Evolutionary conservation across 805 yeast genomes (phyloP), one percentile per base, ranked within the genome.

Genomic region (Candida ponderosae): DNA sequence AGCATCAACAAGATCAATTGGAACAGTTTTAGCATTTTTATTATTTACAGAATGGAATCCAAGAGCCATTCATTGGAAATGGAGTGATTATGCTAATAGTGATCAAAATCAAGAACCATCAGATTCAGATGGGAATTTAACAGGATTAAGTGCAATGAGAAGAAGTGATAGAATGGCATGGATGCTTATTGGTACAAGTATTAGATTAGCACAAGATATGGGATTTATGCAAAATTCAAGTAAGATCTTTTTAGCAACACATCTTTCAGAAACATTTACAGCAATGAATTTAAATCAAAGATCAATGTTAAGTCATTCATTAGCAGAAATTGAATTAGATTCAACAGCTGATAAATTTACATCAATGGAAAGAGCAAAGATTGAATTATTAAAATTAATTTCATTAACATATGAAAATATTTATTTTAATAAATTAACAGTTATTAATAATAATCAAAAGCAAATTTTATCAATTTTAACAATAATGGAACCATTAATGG

Each of bases 41-140:
- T 63, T 89, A 15, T 81, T 86, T 48, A 84, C 96, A 0, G 97
- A 90, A 57, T 89, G 97, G 97, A 87, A 88, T 48, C 96, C 96
- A 4, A 65, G 96, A 37, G 95, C 96, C 4, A 87, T 88, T 42
- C 96, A 88, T 57, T 81, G 88, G 81, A 63, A 87, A 45, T 76
- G 90, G 84, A 62, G 78, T 1, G 95, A 89, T 59, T 84, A 86
- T 59, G 95, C 90, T 1, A 81, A 81, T 48, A 27, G 32, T 36
- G 14, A 39, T 29, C 40, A 43, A 13, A 31, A 29, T n/a, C 29
- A 32, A 4, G 27, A n/a, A 1, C 40, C 29, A 14, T 23, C 23
- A 1, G 47, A 43, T 18, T 67, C 62, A 18, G 60, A 53, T 15
- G 73, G 63, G 11, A 75, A 74, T 27, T 60, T 75, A 31, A 80